These are phyloP conservation scores for Candida andamanensis DNA, from an alignment of 805 yeast species.

Conservation along the genomic window DNA sequence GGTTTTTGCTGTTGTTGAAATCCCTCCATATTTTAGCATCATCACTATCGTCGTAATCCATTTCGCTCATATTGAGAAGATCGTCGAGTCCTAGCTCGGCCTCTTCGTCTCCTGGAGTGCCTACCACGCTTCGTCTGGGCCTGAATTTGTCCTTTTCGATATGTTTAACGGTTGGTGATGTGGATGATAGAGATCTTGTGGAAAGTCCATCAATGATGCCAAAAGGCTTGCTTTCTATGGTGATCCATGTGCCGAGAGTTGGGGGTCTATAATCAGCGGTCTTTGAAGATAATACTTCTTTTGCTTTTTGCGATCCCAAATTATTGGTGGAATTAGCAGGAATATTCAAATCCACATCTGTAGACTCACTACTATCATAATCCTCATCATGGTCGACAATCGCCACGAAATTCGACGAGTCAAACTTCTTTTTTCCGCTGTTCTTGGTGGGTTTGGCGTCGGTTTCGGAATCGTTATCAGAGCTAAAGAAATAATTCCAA, in stretches of 20 bases:
- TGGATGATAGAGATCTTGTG: constrained; percentile 61
- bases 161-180: constrained; percentile 5
- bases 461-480: constrained; percentile 27
- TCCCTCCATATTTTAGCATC: constrained; percentile 46
- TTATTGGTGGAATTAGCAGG: constrained; percentile 63
- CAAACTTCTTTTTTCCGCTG: constrained; percentile 14
- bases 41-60: constrained; percentile 66
- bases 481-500: constrained; percentile 67
- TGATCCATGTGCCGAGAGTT: constrained; percentile 85
- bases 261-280: constrained; percentile 88
- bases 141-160: constrained; percentile 8
- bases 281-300: constrained; percentile 86
- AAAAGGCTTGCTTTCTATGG: constrained; percentile 73
- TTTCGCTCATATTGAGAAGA: constrained; percentile 78
- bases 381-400: constrained; percentile 21
- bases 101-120: constrained; percentile 20
- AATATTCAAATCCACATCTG: constrained; percentile 85
- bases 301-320: constrained; percentile 73
- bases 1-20: constrained; percentile 38
- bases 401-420: not conserved
- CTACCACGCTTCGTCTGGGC: constrained; percentile 17
- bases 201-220: constrained; percentile 94
- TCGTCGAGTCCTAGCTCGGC: constrained; percentile 62
- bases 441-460: constrained; percentile 12
- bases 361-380: constrained; percentile 75